phyloP scores from a whole-genome alignment of 495 filamentous ascomycete genomes.

The Neurospora sp. region DNA sequence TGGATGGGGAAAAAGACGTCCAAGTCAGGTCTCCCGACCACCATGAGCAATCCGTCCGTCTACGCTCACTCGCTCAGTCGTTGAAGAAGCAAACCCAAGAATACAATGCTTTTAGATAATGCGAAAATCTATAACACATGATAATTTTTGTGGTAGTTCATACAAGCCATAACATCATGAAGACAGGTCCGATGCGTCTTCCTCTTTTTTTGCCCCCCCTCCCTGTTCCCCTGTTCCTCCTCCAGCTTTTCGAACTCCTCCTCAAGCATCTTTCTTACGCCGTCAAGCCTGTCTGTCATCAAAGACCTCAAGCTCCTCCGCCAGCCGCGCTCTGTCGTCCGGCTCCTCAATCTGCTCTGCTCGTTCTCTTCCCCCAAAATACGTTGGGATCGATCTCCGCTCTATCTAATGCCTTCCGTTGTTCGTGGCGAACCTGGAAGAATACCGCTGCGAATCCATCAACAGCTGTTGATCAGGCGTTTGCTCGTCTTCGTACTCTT shows the following conservation, averaged over 20 bases:
- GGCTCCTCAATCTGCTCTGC: not conserved
- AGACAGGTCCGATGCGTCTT: not conserved
- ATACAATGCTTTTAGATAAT: too few relatives aligned
- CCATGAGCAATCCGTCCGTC: not conserved
- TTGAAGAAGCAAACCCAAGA: too few relatives aligned
- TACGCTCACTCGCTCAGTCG: too few relatives aligned
- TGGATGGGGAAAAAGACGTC: not conserved
- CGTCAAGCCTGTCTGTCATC: too few relatives aligned
- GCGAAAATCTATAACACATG: not conserved
- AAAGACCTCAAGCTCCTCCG: not conserved
- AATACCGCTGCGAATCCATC: not conserved
- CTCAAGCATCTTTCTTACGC: too few relatives aligned
- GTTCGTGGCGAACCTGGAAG: not conserved
- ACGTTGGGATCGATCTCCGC: not conserved
- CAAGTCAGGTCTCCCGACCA: not conserved
- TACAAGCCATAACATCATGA: not conserved
- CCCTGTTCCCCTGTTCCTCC: too few relatives aligned
- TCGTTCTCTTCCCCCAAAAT: not conserved
- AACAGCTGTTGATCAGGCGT: not conserved
- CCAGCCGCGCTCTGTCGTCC: not conserved
- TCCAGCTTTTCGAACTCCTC: too few relatives aligned
- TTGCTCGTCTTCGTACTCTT: constrained; percentile 1
- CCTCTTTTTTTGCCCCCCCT: not conserved
- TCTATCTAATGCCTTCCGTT: not conserved
- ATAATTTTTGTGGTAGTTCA: not conserved